Percentiles rank a stretch among this genome's conserved stretches.
Evolutionary conservation across 2,329 filamentous ascomycete species (phyloP).

Genomic region (Exophiala calicioides): DNA sequence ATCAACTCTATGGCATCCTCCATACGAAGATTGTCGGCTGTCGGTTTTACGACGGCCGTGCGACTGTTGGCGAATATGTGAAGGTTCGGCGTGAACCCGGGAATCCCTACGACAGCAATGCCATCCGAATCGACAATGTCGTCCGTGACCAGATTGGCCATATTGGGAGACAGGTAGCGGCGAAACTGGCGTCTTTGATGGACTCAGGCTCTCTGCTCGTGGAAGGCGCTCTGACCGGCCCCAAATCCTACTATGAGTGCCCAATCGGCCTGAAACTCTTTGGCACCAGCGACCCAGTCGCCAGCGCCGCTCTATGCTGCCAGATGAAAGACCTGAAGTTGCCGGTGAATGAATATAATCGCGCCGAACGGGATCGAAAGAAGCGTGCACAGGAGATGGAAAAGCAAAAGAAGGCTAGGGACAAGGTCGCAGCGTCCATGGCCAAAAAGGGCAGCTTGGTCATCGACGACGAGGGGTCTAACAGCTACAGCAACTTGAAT

Average conservation of each 20-base stretch:
- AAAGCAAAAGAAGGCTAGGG: slow-evolving; percentile 45
- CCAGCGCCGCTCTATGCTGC: slow-evolving; percentile 58
- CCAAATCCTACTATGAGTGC: slow-evolving; percentile 69
- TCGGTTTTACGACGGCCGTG: slow-evolving; percentile 64
- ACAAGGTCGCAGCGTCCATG: slow-evolving; percentile 26
- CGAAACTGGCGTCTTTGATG: slow-evolving; percentile 64
- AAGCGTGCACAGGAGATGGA: slow-evolving; percentile 56
- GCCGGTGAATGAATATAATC: slow-evolving; percentile 54
- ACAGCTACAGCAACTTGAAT: slow-evolving; percentile 41
- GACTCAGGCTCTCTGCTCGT: slow-evolving; percentile 62
- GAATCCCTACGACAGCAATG: slow-evolving; percentile 73
- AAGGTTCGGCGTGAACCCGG: slow-evolving; percentile 64
- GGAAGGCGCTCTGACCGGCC: slow-evolving; percentile 69
- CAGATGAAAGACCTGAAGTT: slow-evolving; percentile 67
- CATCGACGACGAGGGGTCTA: slow-evolving; percentile 26
- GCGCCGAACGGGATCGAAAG: slow-evolving; percentile 57
- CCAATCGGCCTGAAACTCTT: slow-evolving; percentile 70
- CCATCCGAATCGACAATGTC: slow-evolving; percentile 77
- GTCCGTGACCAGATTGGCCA: slow-evolving; percentile 76
- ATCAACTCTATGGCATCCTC: slow-evolving; percentile 46
- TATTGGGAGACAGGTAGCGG: slow-evolving; percentile 65
- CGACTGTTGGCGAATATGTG: slow-evolving; percentile 64
- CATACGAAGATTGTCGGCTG: slow-evolving; percentile 61
- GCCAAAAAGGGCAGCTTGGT: slow-evolving; percentile 22
- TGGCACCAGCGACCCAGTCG: slow-evolving; percentile 61